A percentile compares a stretch with the other conserved stretches of the same genome.
Evolutionary conservation across 2,329 filamentous ascomycete genomes (phyloP).

Genomic region (Fusarium sterilihyphosum): DNA sequence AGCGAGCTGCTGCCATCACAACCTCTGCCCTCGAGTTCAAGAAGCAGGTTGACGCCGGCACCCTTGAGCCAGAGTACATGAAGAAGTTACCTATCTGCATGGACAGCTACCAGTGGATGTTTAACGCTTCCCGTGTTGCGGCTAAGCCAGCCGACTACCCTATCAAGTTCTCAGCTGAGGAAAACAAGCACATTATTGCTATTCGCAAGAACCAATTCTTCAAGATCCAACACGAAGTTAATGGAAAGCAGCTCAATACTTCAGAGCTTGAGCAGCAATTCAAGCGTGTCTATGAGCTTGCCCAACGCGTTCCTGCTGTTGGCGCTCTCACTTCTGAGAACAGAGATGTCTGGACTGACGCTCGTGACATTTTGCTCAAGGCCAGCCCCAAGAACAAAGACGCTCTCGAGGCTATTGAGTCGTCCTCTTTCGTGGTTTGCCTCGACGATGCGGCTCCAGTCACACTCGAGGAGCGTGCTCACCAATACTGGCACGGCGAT

Average conservation of each 20-base stretch:
- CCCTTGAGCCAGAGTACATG: conserved; percentile 97
- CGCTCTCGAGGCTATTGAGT: conserved; percentile 83
- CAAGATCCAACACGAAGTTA: conserved; percentile 85
- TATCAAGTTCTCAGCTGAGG: conserved; percentile 77
- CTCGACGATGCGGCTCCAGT: conserved; percentile 91
- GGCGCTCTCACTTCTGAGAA: conserved; percentile 91
- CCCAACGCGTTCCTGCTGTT: conserved; percentile 75
- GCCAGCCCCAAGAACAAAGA: conserved; percentile 83
- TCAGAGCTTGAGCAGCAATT: conserved; percentile 93
- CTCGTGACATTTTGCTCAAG: conserved; percentile 77
- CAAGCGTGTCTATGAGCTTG: conserved; percentile 81
- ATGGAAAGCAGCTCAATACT: conserved; percentile 86
- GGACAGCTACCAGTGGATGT: conserved; percentile 99
- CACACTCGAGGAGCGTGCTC: conserved; percentile 93
- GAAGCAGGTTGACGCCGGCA: conserved; percentile 83
- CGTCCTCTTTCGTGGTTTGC: conserved; percentile 90
- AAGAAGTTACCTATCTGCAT: conserved; percentile 97
- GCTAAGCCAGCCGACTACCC: conserved; percentile 84
- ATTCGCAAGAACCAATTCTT: conserved; percentile 98
- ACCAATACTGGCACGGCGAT: conserved; percentile 98
- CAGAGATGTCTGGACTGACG: conserved; percentile 91
- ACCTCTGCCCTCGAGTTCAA: conserved; percentile 93
- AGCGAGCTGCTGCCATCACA: conserved; percentile 90
- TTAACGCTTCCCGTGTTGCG: conserved; percentile 90
- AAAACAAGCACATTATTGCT: conserved; percentile 88